Percentiles rank a stretch among this genome's conserved stretches.
Conservation (phyloP, 805 yeast genomes). For the Isabelozyma gotoi region DNA sequence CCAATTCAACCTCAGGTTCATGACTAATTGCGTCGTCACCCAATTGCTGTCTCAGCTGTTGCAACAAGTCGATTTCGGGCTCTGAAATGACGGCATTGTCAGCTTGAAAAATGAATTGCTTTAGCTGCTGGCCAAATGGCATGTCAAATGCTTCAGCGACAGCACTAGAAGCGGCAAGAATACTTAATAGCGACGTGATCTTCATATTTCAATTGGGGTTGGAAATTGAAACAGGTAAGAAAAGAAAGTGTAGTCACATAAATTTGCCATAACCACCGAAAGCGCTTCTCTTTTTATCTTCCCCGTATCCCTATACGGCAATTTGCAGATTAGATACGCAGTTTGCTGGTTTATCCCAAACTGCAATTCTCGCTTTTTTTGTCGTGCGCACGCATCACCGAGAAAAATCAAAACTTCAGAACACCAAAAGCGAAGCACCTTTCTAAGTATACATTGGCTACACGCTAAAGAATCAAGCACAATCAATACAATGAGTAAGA, state of each 20-base stretch:
- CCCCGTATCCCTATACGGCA: background rate
- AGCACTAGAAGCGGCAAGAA: constrained; percentile 7
- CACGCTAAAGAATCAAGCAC: background rate
- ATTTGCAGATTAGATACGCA: background rate
- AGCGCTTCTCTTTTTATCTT: no score
- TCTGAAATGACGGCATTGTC: background rate
- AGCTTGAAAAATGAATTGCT: constrained; percentile 7
- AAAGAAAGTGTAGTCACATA: background rate
- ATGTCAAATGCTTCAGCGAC: constrained; percentile 8
- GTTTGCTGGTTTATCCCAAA: background rate
- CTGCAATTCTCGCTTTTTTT: background rate
- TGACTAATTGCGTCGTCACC: constrained; percentile 7
- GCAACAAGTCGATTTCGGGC: background rate
- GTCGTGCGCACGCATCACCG: background rate
- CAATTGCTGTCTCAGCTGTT: background rate
- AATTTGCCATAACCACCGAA: background rate
- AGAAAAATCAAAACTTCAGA: background rate
- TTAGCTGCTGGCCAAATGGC: background rate
- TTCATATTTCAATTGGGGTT: constrained; percentile 8
- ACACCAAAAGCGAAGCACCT: background rate
- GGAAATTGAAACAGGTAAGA: background rate
- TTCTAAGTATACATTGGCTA: background rate
- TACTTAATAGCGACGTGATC: constrained; percentile 5
- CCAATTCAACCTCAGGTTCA: constrained; percentile 7
- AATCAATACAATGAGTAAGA: background rate